Evolutionary conservation across 176 grass and related monocot genomes (phyloP), one percentile per base, ranked within the genome.

Genomic region (Oryza meyeriana): DNA sequence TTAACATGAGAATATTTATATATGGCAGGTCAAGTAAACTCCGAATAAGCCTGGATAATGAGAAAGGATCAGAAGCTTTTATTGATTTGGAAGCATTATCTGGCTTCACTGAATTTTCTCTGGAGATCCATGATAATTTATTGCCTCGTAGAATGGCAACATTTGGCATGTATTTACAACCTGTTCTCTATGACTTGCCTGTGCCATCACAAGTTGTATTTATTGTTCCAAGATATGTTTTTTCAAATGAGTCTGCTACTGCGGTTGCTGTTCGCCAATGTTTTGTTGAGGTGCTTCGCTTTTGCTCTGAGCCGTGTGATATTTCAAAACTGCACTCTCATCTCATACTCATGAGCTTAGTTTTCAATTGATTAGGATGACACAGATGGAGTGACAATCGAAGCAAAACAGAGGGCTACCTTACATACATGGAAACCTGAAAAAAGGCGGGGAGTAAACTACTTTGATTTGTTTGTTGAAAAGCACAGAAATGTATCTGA

Each of bases 151-250:
- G 84, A 58, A 71, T 93, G 69, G 88, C 79, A 47, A 85, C 86
- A 74, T 87, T 96, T 71, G 94, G 85, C 72, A 64, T 96, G 67
- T 91, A 83, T 71, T 84, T 96, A 52, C 78, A 90, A 79, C 90
- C 88, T 44, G 72, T 77, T 79, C 27, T 44, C 57, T 64, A 76
- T 71, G 72, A 69, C 64, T 67, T 81, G 27, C 75, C 65, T 86
- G 74, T 96, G 71, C 88, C 83, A 63, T 92, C 90, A 42, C 88
- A 93, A 78, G 71, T 93, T 58, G 72, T 96, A 83, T 33, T 77
- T 81, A 89, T 96, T 69, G 88, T 85, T 63, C 90, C 93, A 73
- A 96, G 90, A 86, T 96, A 96, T 81, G 75, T 93, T 82, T 52
- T 96, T 74, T 87, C 85, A 52, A 96, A 96, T 69, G 88, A 91